Percentiles rank a stretch among this genome's conserved stretches.
These are phyloP conservation scores for Hygrophila difformis DNA, from an alignment of 257 asterid species.

Conservation along the genomic window DNA sequence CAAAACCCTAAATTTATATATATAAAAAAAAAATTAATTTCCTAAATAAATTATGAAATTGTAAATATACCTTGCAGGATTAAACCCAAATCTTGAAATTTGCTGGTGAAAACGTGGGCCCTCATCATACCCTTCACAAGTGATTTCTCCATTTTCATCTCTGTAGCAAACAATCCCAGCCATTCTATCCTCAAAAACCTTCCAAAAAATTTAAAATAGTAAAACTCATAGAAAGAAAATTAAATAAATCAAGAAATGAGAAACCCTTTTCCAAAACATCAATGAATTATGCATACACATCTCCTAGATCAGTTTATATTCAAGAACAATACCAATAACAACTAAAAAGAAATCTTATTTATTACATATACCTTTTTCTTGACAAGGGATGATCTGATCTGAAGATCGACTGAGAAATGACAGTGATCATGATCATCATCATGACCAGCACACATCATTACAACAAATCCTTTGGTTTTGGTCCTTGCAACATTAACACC, in stretches of 20 bases:
- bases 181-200: constrained; percentile 44
- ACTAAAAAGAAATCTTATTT: not conserved
- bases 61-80: not conserved
- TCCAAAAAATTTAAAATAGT: not conserved
- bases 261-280: too few relatives aligned
- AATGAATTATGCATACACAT: too few relatives aligned
- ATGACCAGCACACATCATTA: constrained; percentile 30
- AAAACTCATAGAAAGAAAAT: too few relatives aligned
- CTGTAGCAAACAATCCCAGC: constrained; percentile 46
- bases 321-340: not conserved
- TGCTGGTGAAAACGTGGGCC: constrained; percentile 40
- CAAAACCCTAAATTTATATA: too few relatives aligned
- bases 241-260: too few relatives aligned
- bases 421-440: too few relatives aligned
- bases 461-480: too few relatives aligned
- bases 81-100: constrained; percentile 8
- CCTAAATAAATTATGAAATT: not conserved
- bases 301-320: too few relatives aligned
- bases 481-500: too few relatives aligned
- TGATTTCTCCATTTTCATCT: constrained; percentile 49
- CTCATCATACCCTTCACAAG: constrained; percentile 55
- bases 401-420: constrained; percentile 20
- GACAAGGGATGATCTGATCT: constrained; percentile 26
- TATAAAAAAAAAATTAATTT: too few relatives aligned
- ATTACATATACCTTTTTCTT: constrained; percentile 24